Percentiles rank a stretch among this genome's conserved stretches.
These are phyloP conservation scores for Taxillus chinensis DNA, from an alignment of 164 flowering plant species.

Conservation along the genomic window DNA sequence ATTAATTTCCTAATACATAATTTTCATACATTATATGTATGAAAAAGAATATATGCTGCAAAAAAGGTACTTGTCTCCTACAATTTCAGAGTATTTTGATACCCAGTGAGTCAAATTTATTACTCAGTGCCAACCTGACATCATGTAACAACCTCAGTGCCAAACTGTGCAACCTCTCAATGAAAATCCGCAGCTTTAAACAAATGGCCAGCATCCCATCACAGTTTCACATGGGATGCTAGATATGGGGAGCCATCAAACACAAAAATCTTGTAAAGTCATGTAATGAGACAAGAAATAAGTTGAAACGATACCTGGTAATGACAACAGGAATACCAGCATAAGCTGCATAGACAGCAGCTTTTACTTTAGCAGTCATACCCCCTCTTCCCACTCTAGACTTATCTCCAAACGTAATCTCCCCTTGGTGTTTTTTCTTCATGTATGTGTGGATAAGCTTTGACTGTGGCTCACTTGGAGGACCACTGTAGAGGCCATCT, in stretches of 20 bases:
- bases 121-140: no score
- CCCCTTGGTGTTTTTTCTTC: conserved; percentile 61
- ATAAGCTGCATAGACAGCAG: conserved; percentile 80
- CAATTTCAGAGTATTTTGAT: no score
- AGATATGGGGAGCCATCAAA: background rate
- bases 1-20: no score
- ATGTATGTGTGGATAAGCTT: conserved; percentile 79
- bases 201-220: no score
- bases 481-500: conserved; percentile 93
- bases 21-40: no score
- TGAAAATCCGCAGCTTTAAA: no score
- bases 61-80: no score
- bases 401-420: conserved; percentile 93
- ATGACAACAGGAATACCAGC: conserved; percentile 94
- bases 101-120: no score
- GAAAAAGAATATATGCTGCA: no score
- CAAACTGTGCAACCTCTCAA: no score
- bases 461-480: conserved; percentile 86
- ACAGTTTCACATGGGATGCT: no score
- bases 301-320: conserved; percentile 47
- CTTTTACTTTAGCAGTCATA: conserved; percentile 99
- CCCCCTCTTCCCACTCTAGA: conserved; percentile 98
- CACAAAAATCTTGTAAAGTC: background rate
- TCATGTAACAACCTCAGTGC: no score
- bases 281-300: background rate